These are phyloP conservation scores for Dissophora ornata DNA, from an alignment of 192 early-diverging fungal species.

Conservation along the genomic window DNA sequence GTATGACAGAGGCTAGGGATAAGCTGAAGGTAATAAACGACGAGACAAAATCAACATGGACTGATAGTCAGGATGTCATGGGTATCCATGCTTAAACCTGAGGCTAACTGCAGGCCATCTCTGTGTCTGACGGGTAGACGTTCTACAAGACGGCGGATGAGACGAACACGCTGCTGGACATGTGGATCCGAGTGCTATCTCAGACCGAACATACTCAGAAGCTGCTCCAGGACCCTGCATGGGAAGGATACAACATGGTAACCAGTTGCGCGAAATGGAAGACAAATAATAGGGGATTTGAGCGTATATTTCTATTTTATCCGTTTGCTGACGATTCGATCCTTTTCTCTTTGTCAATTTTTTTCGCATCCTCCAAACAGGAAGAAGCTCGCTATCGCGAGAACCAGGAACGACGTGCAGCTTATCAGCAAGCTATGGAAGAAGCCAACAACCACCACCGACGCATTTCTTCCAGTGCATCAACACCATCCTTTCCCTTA, in stretches of 20 bases:
- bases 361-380: conserved; percentile 3
- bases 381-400: conserved; percentile 43
- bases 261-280: background rate
- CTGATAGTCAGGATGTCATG: background rate
- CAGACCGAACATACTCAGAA: conserved; percentile 52
- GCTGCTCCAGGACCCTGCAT: conserved; percentile 47
- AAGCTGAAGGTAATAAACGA: conserved; percentile 37
- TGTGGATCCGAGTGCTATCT: conserved; percentile 57
- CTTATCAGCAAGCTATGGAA: conserved; percentile 39
- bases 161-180: conserved; percentile 55
- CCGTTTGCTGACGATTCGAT: background rate
- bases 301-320: background rate
- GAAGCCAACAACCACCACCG: conserved; percentile 22
- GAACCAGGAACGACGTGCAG: conserved; percentile 39
- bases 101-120: no score
- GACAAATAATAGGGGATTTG: conserved; percentile 1
- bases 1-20: conserved; percentile 38
- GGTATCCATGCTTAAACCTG: no score
- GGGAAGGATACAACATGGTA: conserved; percentile 48
- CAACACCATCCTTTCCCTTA: no score
- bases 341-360: background rate
- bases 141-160: conserved; percentile 54
- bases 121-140: no score
- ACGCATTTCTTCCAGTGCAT: no score
- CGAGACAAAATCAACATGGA: background rate